A percentile compares a stretch with the other conserved stretches of the same genome.
Evolutionary conservation across 1,284 basidiomycete species (phyloP).

Genomic region (Rhodotorula sp.): DNA sequence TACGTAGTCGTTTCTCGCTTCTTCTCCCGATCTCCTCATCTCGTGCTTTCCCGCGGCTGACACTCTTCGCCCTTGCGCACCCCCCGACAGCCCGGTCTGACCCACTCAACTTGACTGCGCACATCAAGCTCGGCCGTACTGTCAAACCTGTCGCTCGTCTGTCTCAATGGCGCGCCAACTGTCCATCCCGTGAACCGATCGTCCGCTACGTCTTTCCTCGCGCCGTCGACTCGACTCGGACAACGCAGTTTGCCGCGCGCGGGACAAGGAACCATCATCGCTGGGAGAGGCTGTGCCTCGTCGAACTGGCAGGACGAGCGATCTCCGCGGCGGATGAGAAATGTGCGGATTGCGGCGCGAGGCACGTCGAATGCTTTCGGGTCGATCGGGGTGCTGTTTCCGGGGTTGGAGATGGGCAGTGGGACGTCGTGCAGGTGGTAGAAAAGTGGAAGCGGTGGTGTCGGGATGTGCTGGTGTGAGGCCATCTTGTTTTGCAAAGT

Average conservation of each 20-base stretch:
- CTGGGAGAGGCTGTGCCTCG: slow-evolving; percentile 42
- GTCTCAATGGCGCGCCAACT: slow-evolving; percentile 29
- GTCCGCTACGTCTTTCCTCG: slow-evolving; percentile 39
- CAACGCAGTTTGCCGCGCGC: background rate
- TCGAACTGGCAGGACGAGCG: slow-evolving; percentile 39
- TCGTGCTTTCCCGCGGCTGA: background rate
- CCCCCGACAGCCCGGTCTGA: no score
- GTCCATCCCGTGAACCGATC: slow-evolving; percentile 34
- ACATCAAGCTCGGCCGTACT: slow-evolving; percentile 42
- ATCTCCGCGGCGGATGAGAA: background rate
- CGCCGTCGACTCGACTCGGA: slow-evolving; percentile 1
- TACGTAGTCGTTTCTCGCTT: background rate
- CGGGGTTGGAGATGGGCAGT: background rate
- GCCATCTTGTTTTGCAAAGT: background rate
- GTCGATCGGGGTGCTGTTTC: background rate
- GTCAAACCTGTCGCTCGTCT: slow-evolving; percentile 34
- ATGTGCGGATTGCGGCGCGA: slow-evolving; percentile 40
- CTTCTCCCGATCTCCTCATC: no score
- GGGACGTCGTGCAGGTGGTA: slow-evolving; percentile 31
- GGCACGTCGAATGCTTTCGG: slow-evolving; percentile 40
- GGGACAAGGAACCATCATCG: slow-evolving; percentile 31
- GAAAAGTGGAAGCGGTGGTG: slow-evolving; percentile 40
- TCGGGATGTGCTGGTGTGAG: slow-evolving; percentile 13
- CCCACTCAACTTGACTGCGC: background rate
- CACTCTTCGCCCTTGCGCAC: no score